These are phyloP conservation scores for Fabrea salina DNA, from an alignment of 169 alveolate genomes.

Conservation along the genomic window DNA sequence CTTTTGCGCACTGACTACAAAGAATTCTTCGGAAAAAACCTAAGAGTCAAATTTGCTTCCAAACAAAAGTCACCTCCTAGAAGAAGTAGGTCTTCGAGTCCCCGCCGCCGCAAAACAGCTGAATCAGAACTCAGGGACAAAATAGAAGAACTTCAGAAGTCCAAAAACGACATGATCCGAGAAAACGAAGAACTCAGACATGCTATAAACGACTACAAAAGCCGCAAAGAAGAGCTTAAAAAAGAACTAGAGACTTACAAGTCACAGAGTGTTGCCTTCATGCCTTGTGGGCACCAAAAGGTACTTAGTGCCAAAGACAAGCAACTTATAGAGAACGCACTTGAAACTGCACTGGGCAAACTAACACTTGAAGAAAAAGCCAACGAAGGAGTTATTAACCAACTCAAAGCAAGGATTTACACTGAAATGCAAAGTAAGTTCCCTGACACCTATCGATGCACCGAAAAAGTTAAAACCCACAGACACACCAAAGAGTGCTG, in stretches of 20 bases:
- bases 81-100: background rate
- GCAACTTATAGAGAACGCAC: background rate
- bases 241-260: background rate
- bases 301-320: background rate
- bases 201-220: background rate
- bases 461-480: too few relatives aligned
- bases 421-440: background rate
- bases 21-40: background rate
- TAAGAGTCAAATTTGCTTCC: background rate
- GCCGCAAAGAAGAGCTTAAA: background rate
- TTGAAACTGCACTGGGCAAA: background rate
- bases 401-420: background rate
- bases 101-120: background rate
- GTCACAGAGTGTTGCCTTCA: background rate
- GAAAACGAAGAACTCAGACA: background rate
- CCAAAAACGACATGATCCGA: background rate
- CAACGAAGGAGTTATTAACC: background rate
- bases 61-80: background rate
- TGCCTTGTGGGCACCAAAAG: conserved; percentile 22
- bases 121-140: too few relatives aligned
- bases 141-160: conserved; percentile 1
- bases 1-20: background rate
- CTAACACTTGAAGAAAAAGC: background rate
- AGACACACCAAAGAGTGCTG: too few relatives aligned
- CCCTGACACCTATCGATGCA: background rate